These are phyloP conservation scores for Neurospora hispaniola DNA, from an alignment of 495 filamentous ascomycete genomes.

Conservation along the genomic window DNA sequence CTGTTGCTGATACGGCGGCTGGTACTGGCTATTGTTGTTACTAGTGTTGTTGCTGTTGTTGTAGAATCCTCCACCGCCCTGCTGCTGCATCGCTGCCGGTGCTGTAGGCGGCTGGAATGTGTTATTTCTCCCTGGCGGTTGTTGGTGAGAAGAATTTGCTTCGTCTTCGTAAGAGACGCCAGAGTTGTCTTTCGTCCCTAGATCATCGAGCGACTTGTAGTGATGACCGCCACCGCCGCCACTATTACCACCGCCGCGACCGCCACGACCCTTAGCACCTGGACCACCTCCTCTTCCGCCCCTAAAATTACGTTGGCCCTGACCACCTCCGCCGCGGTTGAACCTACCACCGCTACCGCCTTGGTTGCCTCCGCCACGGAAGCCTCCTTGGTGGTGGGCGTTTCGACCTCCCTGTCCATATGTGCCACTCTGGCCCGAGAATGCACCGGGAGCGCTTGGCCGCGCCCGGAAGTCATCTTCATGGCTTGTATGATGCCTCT, in stretches of 20 bases:
- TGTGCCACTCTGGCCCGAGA: background rate
- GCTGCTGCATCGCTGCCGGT: conserved; percentile 9
- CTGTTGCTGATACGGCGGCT: conserved; percentile 13
- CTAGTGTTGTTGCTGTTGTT: conserved; percentile 6
- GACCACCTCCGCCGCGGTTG: conserved; percentile 11
- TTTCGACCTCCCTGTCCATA: background rate
- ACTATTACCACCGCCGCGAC: conserved; percentile 25
- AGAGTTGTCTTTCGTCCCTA: conserved; percentile 29
- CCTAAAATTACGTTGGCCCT: conserved; percentile 20
- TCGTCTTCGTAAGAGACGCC: conserved; percentile 34
- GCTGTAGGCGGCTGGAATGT: conserved; percentile 11
- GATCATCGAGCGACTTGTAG: conserved; percentile 31
- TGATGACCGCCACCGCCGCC: conserved; percentile 17
- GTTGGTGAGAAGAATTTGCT: background rate
- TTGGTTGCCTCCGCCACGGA: background rate
- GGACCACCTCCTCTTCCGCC: conserved; percentile 17
- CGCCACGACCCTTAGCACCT: conserved; percentile 7
- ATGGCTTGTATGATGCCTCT: conserved; percentile 41
- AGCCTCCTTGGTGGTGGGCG: background rate
- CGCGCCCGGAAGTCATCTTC: conserved; percentile 36
- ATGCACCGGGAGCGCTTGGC: conserved; percentile 4
- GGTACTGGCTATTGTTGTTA: conserved; percentile 14
- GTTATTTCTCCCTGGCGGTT: background rate
- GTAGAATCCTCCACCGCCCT: conserved; percentile 3
- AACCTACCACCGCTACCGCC: background rate